phyloP scores from a whole-genome alignment of 2,329 filamentous ascomycete genomes.

The Epichloe glyceriae region DNA sequence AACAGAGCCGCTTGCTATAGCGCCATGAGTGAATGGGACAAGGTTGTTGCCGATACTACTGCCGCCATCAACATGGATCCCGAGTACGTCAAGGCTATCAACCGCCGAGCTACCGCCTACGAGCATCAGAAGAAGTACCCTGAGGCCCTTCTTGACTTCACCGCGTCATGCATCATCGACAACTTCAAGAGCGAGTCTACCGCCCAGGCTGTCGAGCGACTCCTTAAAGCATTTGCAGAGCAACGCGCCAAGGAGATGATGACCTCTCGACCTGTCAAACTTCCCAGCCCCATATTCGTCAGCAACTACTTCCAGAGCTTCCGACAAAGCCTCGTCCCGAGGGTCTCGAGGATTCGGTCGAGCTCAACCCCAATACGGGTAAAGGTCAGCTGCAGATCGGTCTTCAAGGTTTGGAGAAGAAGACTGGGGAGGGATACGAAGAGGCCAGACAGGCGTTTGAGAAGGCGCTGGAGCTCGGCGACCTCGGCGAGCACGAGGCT shows the following conservation, averaged over 20 bases:
- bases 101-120: slow-evolving; percentile 91
- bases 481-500: slow-evolving; percentile 71
- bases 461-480: slow-evolving; percentile 70
- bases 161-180: slow-evolving; percentile 97
- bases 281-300: slow-evolving; percentile 92
- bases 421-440: slow-evolving; percentile 83
- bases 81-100: slow-evolving; percentile 95
- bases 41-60: slow-evolving; percentile 93
- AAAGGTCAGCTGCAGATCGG: slow-evolving; percentile 79
- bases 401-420: slow-evolving; percentile 66
- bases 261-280: slow-evolving; percentile 68
- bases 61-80: slow-evolving; percentile 87
- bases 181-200: slow-evolving; percentile 86
- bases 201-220: slow-evolving; percentile 77
- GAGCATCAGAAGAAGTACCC: slow-evolving; percentile 85
- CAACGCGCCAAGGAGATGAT: slow-evolving; percentile 86
- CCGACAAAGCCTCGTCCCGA: slow-evolving; percentile 65
- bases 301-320: slow-evolving; percentile 99
- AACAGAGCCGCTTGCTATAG: slow-evolving; percentile 98
- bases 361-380: slow-evolving; percentile 64
- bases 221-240: slow-evolving; percentile 95
- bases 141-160: slow-evolving; percentile 93
- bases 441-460: slow-evolving; percentile 79
- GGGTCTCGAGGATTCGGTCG: slow-evolving; percentile 70
- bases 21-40: slow-evolving; percentile 82